phyloP scores from a whole-genome alignment of 2,329 filamentous ascomycete species.

The Tolypocladium endophyticum region DNA sequence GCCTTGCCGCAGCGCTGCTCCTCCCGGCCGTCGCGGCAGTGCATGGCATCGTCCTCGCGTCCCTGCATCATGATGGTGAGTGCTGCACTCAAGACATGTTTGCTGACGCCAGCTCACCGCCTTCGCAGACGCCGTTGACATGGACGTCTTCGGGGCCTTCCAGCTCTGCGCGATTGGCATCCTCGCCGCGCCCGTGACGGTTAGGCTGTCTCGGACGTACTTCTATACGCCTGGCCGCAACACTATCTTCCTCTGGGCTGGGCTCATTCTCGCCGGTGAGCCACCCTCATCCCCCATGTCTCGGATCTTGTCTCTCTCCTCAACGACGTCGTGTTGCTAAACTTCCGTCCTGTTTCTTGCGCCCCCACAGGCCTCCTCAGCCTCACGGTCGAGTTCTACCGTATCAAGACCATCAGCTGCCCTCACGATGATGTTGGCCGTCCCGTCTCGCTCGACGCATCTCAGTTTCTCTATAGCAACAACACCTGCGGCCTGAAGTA shows the following conservation, averaged over 20 bases:
- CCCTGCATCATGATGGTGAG: conserved; percentile 47
- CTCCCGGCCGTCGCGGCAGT: conserved; percentile 54
- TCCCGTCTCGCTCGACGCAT: conserved; percentile 20
- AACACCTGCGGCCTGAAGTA: conserved; percentile 30
- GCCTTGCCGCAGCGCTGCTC: conserved; percentile 50
- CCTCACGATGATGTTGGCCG: conserved; percentile 23
- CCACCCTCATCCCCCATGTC: neutral
- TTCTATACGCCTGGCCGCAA: conserved; percentile 54
- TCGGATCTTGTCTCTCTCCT: neutral
- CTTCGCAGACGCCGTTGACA: conserved; percentile 47
- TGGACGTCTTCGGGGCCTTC: conserved; percentile 60
- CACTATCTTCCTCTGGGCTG: conserved; percentile 56
- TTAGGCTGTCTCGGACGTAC: conserved; percentile 51
- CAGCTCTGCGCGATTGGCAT: conserved; percentile 58
- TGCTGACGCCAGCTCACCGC: neutral
- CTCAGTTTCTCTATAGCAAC: conserved; percentile 33
- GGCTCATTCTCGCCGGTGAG: conserved; percentile 47
- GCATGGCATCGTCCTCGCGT: conserved; percentile 51
- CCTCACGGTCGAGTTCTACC: conserved; percentile 54
- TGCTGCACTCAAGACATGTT: neutral
- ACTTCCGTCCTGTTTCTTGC: neutral
- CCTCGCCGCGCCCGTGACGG: conserved; percentile 51
- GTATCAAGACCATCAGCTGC: conserved; percentile 35
- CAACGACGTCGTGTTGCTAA: neutral
- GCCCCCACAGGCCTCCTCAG: conserved; percentile 41